Evolutionary conservation across 441 rosid species (phyloP).

Genomic region (Aquilaria agallochum): DNA sequence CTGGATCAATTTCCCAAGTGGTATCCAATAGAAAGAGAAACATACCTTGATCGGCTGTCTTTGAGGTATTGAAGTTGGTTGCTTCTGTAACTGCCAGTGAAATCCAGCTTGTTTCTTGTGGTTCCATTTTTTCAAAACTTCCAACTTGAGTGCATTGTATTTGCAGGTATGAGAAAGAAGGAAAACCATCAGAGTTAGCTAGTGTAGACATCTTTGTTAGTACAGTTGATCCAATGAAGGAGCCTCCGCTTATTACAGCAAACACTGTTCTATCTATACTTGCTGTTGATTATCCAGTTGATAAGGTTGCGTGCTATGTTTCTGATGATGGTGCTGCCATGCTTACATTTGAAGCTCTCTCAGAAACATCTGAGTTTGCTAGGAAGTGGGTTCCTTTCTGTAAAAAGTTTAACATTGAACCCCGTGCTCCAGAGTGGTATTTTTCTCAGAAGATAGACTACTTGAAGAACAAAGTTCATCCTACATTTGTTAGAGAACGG

Average conservation of each 20-base stretch:
- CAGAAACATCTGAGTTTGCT: slow-evolving; percentile 81
- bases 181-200: slow-evolving; percentile 53
- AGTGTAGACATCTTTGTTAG: slow-evolving; percentile 63
- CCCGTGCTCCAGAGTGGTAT: slow-evolving; percentile 86
- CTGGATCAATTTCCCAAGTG: slow-evolving; percentile 82
- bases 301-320: slow-evolving; percentile 77
- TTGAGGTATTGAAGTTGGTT: slow-evolving; percentile 34
- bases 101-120: background rate
- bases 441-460: slow-evolving; percentile 75
- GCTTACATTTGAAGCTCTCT: slow-evolving; percentile 83
- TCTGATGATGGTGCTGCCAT: slow-evolving; percentile 92
- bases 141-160: background rate
- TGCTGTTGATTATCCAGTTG: slow-evolving; percentile 78
- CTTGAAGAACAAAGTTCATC: slow-evolving; percentile 69
- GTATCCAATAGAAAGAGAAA: slow-evolving; percentile 68
- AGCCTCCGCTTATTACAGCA: slow-evolving; percentile 83
- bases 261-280: slow-evolving; percentile 81
- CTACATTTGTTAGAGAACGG: slow-evolving; percentile 66
- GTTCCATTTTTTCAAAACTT: slow-evolving; percentile 1
- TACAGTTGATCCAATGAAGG: slow-evolving; percentile 81
- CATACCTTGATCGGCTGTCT: slow-evolving; percentile 69
- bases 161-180: slow-evolving; percentile 68
- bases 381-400: slow-evolving; percentile 87
- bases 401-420: slow-evolving; percentile 62
- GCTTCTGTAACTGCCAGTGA: background rate